Base-by-base conservation (phyloP, 345 rosid genomes). In the Bruguiera gymnorhiza region DNA sequence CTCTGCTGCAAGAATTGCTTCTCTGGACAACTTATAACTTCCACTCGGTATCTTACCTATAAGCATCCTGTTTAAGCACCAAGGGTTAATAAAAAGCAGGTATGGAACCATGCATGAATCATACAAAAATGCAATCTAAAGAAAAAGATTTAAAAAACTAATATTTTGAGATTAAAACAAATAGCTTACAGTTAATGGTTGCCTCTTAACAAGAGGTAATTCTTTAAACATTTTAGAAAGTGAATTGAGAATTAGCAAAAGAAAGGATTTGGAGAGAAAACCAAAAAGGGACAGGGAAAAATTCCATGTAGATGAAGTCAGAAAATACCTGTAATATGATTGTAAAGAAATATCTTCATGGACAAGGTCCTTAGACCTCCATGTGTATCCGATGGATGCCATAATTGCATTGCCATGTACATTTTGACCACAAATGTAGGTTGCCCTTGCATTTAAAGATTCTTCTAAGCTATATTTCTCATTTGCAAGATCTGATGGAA, bases 361-460 rank as follows among this genome's bases (percentile, higher is more conserved):
- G 72, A 82, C 86, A 79, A 94, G 89, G 59, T 83, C 83, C 52
- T 77, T 74, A 21, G 91, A 83, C 78, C 83, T 89, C 98, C 97
- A 84, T 46, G 79, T 73, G 83, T 88, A 91, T 61, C 97, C 96
- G 82, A 94, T 66, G 27, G 95, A 89, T 70, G 97, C 95, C 90
- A 94, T 81, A 73, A 94, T 78, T 74, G 98, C 91, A 86, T 87
- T 88, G 24, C 96, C 91, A 74, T 75, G 75, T 72, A 91, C 71
- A 69, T 75, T 83, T 81, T 94, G 95, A 71, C 90, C 84, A 77
- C 79, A 88, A 31, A 89, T 56, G 83, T 81, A 84, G 80, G 89
- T 94, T 73, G 95, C 98, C 82, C 88, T 85, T 77, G 73, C 85
- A 85, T 94, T 94, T 53, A 82, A 53, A 69, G 78, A 68, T 69